Evolutionary conservation across 108 stramenopile species (phyloP), one percentile per base, ranked within the genome.

Genomic region (Mayamaea pseudoterrestris): DNA sequence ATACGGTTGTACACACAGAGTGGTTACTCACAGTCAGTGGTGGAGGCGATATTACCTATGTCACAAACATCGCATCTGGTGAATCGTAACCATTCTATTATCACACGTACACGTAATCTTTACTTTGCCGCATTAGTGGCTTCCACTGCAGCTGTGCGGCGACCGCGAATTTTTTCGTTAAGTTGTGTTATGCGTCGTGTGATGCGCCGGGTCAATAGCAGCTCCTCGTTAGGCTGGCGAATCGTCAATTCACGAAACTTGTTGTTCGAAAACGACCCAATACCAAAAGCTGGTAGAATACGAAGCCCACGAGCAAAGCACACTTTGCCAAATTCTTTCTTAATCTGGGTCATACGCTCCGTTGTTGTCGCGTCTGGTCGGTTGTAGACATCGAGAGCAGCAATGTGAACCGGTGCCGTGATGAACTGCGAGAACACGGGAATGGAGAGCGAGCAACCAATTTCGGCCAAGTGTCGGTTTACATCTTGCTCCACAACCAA

Each of bases 201-300:
- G n/a, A n/a, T n/a, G n/a, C n/a, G n/a, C n/a, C n/a, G n/a, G n/a
- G n/a, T n/a, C n/a, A n/a, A n/a, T n/a, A n/a, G n/a, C n/a, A n/a
- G n/a, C n/a, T n/a, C n/a, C 37, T 65, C 58, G 25, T 60, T 31
- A 27, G 37, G 34, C 13, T 60, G 58, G 16, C 58, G 58, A 30
- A 60, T 66, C 11, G 55, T 27, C 27, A 37, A 43, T 30, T 68
- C 66, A 27, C 66, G 60, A 46, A 68, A 57, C 26, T 54, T 60
- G 58, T 62, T 61, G 60, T 68, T 68, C 30, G 52, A 57, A 36
- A 58, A 68, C 24, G 66, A 68, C 24, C 66, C 66, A 37, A 68
- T 68, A 29, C 60, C 60, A 44, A 68, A 68, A 17, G 66, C 66
- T 27, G 66, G 66, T 22, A 68, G 35, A 50, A 68, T 68, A 30